Conservation (phyloP, 2,329 filamentous ascomycete species). For the Cordyceps javanica region DNA sequence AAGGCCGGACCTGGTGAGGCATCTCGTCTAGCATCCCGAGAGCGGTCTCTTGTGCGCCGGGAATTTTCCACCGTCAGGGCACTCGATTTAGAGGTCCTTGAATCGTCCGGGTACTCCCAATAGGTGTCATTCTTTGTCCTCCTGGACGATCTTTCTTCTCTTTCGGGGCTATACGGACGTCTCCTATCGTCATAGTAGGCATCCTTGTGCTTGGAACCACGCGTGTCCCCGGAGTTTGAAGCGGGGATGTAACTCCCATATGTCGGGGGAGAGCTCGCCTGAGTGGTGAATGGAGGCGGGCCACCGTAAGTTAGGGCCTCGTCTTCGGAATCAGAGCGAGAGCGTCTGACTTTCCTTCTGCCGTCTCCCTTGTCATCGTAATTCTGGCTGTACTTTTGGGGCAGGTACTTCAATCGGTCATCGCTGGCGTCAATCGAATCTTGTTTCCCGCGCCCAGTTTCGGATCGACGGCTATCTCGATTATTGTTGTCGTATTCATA, state of each 20-base stretch:
- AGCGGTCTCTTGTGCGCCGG: constrained; percentile 28
- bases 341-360: constrained; percentile 14
- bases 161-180: constrained; percentile 10
- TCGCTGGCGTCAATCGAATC: constrained; percentile 22
- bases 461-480: constrained; percentile 22
- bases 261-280: constrained; percentile 16
- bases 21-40: constrained; percentile 27
- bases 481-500: constrained; percentile 24
- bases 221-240: constrained; percentile 17
- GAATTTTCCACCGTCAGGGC: constrained; percentile 38
- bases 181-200: constrained; percentile 8
- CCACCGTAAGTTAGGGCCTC: constrained; percentile 48
- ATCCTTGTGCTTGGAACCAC: constrained; percentile 18
- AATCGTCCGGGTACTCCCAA: constrained; percentile 24
- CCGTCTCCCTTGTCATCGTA: constrained; percentile 22
- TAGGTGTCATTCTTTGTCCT: constrained; percentile 8
- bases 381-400: constrained; percentile 41
- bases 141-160: constrained; percentile 13
- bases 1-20: constrained; percentile 19
- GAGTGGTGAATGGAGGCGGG: constrained; percentile 14
- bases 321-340: constrained; percentile 25
- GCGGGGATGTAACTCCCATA: constrained; percentile 24
- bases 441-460: constrained; percentile 17
- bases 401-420: constrained; percentile 38
- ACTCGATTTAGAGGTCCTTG: constrained; percentile 31